Evolutionary conservation across 306 rosid species (phyloP).

Genomic region (Begonia fuchsioides): DNA sequence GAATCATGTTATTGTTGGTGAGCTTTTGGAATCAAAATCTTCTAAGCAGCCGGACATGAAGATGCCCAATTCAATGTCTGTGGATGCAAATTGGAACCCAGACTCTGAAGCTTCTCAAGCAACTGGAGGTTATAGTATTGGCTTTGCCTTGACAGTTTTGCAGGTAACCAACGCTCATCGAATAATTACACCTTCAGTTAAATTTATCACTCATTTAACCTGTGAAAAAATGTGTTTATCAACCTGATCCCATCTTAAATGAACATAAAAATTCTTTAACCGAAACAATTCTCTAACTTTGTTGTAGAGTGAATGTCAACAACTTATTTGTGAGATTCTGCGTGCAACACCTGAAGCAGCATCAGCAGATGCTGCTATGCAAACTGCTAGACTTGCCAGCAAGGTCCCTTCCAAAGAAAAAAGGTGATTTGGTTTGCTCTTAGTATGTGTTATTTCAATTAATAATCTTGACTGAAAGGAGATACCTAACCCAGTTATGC

Average conservation of each 20-base stretch:
- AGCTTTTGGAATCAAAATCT: too few relatives aligned
- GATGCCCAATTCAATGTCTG: slow-evolving; percentile 24
- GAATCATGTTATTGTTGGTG: too few relatives aligned
- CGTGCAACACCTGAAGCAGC: slow-evolving; percentile 99
- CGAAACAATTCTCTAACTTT: slow-evolving; percentile 4
- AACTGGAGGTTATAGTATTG: slow-evolving; percentile 90
- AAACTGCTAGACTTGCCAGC: slow-evolving; percentile 94
- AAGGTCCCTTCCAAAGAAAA: slow-evolving; percentile 85
- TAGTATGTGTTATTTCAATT: neutral
- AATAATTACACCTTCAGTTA: neutral
- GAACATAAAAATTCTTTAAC: too few relatives aligned
- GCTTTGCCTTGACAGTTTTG: slow-evolving; percentile 88
- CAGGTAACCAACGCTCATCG: slow-evolving; percentile 40
- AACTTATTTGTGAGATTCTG: slow-evolving; percentile 91
- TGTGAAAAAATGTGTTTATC: too few relatives aligned
- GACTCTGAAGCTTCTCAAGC: slow-evolving; percentile 87
- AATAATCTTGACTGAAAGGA: too few relatives aligned
- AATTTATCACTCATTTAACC: too few relatives aligned
- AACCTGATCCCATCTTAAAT: too few relatives aligned
- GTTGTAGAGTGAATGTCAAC: slow-evolving; percentile 94
- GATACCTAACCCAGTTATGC: too few relatives aligned
- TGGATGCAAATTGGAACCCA: slow-evolving; percentile 54
- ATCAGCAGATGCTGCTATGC: slow-evolving; percentile 96
- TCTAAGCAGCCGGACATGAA: too few relatives aligned
- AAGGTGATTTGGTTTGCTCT: slow-evolving; percentile 36